Base-by-base conservation (phyloP, 768 basidiomycete genomes). In the Steccherinum ochraceum region DNA sequence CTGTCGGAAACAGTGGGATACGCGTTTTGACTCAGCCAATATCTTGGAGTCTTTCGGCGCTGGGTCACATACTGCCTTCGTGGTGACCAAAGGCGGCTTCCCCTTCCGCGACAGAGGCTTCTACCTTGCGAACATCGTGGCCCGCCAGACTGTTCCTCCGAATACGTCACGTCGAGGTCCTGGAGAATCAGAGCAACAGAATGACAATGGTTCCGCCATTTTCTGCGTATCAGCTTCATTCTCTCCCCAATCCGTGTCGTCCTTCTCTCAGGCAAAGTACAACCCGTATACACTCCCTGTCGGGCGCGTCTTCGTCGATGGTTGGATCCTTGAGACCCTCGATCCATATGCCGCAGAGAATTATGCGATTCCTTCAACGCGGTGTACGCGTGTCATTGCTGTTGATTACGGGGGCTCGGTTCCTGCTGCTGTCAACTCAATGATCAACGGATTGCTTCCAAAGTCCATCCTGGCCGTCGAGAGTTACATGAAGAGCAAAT, bases 271-370 rank as follows among this genome's bases (percentile, higher is more conserved):
- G 1, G 62, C 67, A 5, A 92, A 89, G 63, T 86, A 89, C 65
- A 97, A 98, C 65, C 73, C 90, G 0, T 79, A 80, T 48, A 60
- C 52, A 1, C 75, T 91, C 7, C 89, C 91, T 0, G 72, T 89
- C 13, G 95, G 93, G 2, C 81, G 87, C 12, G 73, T 92, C 26
- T 84, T 89, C 56, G 70, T 99, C 4, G 93, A 97, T 60, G 95
- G 89, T 2, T 99, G 96, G 96, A 83, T 95, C 25, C 68, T 96
- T 59, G 93, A 99, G 71, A 97, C 95, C 3, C 78, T 98, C 44
- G 95, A 98, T 62, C 93, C 94, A 0, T 97, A 97, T 58, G 87
- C 91, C 20, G 85, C 84, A 53, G 93, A 95, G 67, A 92, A 91
- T 56, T 95, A 93, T 62, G 80, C 91, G 12, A 95, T 98, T 42